Percentiles rank a stretch among this genome's conserved stretches.
Conservation (phyloP, 768 basidiomycete species). For the Terana coerulea region DNA sequence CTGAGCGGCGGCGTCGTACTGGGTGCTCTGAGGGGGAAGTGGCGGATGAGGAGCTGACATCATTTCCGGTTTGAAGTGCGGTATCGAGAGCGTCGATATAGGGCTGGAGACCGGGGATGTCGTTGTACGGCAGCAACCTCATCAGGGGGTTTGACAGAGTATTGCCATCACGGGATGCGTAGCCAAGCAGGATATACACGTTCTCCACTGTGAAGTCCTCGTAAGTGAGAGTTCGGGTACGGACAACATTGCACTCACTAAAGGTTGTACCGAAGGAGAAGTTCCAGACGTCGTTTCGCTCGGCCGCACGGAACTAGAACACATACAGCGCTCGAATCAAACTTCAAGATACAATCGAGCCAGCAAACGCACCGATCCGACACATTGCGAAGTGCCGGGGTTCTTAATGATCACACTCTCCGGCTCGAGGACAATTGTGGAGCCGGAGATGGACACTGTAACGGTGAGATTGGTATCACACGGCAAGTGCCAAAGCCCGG, state of each 20-base stretch:
- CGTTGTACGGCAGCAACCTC: conserved; percentile 3
- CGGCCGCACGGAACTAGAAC: too few species aligned
- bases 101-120: neutral
- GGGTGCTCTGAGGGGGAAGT: too few species aligned
- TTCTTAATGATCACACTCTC: neutral
- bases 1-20: neutral
- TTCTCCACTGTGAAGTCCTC: conserved; percentile 3
- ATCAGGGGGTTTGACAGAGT: conserved; percentile 1
- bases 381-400: conserved; percentile 4
- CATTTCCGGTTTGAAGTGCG: neutral
- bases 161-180: neutral
- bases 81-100: neutral
- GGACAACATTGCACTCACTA: conserved; percentile 2
- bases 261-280: conserved; percentile 8
- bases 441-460: neutral
- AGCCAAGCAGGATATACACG: conserved; percentile 9
- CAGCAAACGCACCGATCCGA: conserved; percentile 7
- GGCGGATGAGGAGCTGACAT: too few species aligned
- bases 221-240: neutral
- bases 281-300: too few species aligned
- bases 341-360: too few species aligned
- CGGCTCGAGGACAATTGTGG: conserved; percentile 3
- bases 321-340: neutral
- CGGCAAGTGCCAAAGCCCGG: conserved; percentile 5
- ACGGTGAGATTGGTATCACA: conserved; percentile 8